Percentiles rank a stretch among this genome's conserved stretches.
Conservation (phyloP, 306 rosid species). For the Medicago ruthenica region DNA sequence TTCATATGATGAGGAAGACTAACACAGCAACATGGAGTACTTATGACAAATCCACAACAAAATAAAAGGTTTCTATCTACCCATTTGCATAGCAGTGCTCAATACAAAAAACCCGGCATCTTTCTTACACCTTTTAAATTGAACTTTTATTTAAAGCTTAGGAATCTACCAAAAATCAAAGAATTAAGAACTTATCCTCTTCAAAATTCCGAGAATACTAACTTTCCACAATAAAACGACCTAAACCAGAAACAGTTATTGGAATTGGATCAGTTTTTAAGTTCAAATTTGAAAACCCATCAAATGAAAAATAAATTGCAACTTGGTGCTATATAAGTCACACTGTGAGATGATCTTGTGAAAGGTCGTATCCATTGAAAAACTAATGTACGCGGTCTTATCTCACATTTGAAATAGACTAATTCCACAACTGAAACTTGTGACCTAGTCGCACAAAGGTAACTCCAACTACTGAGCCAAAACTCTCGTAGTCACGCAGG, state of each 20-base stretch:
- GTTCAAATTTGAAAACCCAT: conserved; percentile 11
- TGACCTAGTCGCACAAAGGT: conserved; percentile 8
- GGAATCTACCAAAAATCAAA: no score
- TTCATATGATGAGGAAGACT: conserved; percentile 30
- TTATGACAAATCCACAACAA: neutral
- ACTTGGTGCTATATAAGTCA: neutral
- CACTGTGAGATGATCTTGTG: neutral
- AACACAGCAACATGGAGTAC: neutral
- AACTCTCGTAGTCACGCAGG: neutral
- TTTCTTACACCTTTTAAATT: conserved; percentile 5
- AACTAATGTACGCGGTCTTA: neutral
- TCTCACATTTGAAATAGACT: neutral
- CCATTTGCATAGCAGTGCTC: conserved; percentile 11
- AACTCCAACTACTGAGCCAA: neutral
- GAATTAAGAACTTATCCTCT: neutral
- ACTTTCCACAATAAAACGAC: conserved; percentile 4
- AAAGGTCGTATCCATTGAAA: neutral
- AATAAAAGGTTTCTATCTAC: neutral
- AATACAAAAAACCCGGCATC: conserved; percentile 17
- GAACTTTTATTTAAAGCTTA: neutral
- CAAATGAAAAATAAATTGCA: neutral
- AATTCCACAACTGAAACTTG: neutral
- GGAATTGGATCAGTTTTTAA: conserved; percentile 9
- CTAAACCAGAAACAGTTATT: neutral
- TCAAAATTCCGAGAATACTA: conserved; percentile 12